Evolutionary conservation across 1,284 basidiomycete genomes (phyloP), one percentile per base, ranked within the genome.

Genomic region (Austroboletus niveus): DNA sequence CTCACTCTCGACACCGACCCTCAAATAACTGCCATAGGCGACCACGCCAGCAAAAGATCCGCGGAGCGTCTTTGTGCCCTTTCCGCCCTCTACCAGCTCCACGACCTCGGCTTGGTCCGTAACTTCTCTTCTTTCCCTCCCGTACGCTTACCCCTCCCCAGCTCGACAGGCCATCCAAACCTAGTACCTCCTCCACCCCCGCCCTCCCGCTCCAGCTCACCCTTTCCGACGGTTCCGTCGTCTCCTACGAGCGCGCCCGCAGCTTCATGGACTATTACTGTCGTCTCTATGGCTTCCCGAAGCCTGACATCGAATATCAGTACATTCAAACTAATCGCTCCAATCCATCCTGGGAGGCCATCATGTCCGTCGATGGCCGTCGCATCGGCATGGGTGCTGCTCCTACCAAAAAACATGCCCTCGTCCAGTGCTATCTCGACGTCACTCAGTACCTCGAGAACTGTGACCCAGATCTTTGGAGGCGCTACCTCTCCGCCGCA

Each of bases 231-330:
- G 85, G 85, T 24, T 77, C 83, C 5, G 61, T 72, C 27, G 78
- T 96, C 57, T 76, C 74, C 8, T 85, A 87, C 45, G 91, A 94
- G 52, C 80, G 82, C 45, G 93, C 94, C 0, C 84, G 89, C 49
- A 84, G 84, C 58, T 98, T 98, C 72, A 94, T 98, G 86, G 94
- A 95, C 60, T 98, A 90, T 65, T 98, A 98, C 67, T 97, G 94
- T 69, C 81, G 85, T 41, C 79, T 84, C 38, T 97, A 87, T 69
- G 75, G 77, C 34, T 95, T 95, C 61, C 78, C 79, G n/a, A 84
- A 83, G 59, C 93, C 94, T 2, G 90, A 94, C 47, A 73, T 98
- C 53, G 74, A 79, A 15, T 88, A 82, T 57, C 69, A 75, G 7
- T 49, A 42, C 58, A 68, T 57, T 45, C 68, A 46, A 57, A 54